A percentile compares a stretch with the other conserved stretches of the same genome.
phyloP scores from a whole-genome alignment of 2,329 filamentous ascomycete genomes.

The Diaporthe vaccinii region DNA sequence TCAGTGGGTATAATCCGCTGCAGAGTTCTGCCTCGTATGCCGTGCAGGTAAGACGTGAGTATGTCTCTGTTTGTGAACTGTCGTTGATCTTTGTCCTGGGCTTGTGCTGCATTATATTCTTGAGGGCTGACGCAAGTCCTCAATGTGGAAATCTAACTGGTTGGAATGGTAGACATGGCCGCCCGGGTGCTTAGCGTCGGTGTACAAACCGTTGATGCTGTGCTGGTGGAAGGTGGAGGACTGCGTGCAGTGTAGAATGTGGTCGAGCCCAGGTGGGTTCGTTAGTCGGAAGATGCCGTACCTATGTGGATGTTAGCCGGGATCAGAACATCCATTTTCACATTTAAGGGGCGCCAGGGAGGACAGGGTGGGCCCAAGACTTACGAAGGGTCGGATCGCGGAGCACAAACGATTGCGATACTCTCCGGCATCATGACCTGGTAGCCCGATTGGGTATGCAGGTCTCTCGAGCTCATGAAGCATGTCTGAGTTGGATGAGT shows the following conservation, averaged over 20 bases:
- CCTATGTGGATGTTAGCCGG: conserved; percentile 56
- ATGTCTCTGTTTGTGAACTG: not conserved
- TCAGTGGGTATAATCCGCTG: not conserved
- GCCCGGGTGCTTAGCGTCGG: conserved; percentile 74
- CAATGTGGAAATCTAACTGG: conserved; percentile 71
- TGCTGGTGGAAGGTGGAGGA: conserved; percentile 88
- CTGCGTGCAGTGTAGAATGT: conserved; percentile 84
- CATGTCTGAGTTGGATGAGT: conserved; percentile 97
- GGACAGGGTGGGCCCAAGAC: conserved; percentile 49
- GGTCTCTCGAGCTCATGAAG: conserved; percentile 94
- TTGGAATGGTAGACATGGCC: conserved; percentile 80
- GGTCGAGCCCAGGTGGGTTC: conserved; percentile 88
- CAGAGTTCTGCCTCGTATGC: not conserved
- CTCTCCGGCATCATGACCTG: conserved; percentile 97
- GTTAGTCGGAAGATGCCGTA: conserved; percentile 95
- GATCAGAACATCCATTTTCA: not conserved
- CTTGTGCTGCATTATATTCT: conserved; percentile 36
- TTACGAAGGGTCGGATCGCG: conserved; percentile 81
- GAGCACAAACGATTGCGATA: conserved; percentile 96
- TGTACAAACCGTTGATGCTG: conserved; percentile 78
- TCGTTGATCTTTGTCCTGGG: not conserved
- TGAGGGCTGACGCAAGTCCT: conserved; percentile 63
- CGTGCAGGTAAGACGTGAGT: not conserved
- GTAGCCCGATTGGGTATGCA: conserved; percentile 95
- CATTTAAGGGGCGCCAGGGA: not conserved